Base-by-base conservation (phyloP, 768 basidiomycete species). In the Asterophora lycoperdoides region DNA sequence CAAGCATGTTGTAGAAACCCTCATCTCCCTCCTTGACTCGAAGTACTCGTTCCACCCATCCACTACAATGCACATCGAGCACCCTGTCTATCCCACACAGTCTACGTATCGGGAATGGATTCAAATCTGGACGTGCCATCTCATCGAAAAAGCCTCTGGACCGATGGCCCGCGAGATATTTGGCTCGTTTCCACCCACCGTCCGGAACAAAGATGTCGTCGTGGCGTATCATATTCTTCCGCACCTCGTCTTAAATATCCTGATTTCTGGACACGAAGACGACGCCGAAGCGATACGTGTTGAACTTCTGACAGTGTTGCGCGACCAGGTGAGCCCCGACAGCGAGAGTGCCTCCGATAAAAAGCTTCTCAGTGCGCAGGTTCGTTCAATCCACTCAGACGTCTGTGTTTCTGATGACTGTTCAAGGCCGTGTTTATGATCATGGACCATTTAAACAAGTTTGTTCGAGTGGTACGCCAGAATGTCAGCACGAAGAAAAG, bases 71-170 rank as follows among this genome's bases (percentile, higher is more conserved):
- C 56, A 69, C 2, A 62, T 73, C 15, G 65, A 72, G 42, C 80
- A 84, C 54, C 94, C 95, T 2, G 83, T 98, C 48, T 99, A 97
- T 67, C 76, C 80, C 1, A 68, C 68, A 4, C 77, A 83, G 48
- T 64, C 79, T 2, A 95, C 92, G 0, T 99, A 97, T 66, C 83
- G 94, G 35, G 94, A 98, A 65, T 99, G 96, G 96, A 79, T 98
- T 29, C 93, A 95, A 55, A 63, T 79, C 0, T 98, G 94, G 93
- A 84, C 92, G 1, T 73, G 78, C 8, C 77, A 91, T 63, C 77
- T 99, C 30, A 89, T 97, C 46, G 73, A 78, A 9, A 77, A 72
- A 48, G 81, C 78, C 6, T 75, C 80, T 1, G 81, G 81, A 15
- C 54, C 56, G 2, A 74, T 70, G 43, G 89, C 91, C 11, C 72